Percentiles rank a stretch among this genome's conserved stretches.
Conservation (phyloP, 768 basidiomycete genomes). For the Podaxis sp. region DNA sequence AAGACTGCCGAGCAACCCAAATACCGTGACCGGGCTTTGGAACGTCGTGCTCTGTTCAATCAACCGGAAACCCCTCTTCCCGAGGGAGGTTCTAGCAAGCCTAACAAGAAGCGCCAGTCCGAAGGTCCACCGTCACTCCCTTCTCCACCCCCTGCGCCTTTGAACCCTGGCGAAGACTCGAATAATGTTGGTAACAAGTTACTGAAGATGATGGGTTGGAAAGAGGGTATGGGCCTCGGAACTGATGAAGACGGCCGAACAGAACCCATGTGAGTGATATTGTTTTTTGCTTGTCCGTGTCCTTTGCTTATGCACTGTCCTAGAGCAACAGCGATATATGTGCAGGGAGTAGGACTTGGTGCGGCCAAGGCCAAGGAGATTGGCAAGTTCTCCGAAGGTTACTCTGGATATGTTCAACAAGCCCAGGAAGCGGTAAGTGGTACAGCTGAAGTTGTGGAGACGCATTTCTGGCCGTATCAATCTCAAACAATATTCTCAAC, state of each 20-base stretch:
- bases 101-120: slow-evolving; percentile 37
- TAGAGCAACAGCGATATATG: slow-evolving; percentile 84
- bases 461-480: slow-evolving; percentile 8
- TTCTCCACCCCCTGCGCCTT: slow-evolving; percentile 55
- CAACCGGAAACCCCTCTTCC: slow-evolving; percentile 84
- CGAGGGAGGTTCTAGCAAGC: slow-evolving; percentile 37
- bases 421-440: slow-evolving; percentile 65
- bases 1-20: slow-evolving; percentile 61
- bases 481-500: slow-evolving; percentile 13
- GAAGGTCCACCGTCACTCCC: slow-evolving; percentile 65
- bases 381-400: slow-evolving; percentile 67
- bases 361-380: slow-evolving; percentile 88
- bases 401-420: slow-evolving; percentile 70
- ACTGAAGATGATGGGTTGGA: slow-evolving; percentile 98
- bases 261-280: slow-evolving; percentile 73
- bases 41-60: slow-evolving; percentile 87
- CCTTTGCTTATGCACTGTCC: slow-evolving; percentile 11
- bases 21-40: slow-evolving; percentile 94
- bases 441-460: slow-evolving; percentile 2
- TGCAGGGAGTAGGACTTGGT: slow-evolving; percentile 87
- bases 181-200: slow-evolving; percentile 90
- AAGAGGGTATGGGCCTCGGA: slow-evolving; percentile 85
- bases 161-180: slow-evolving; percentile 78
- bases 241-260: slow-evolving; percentile 79
- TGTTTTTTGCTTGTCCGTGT: neutral